Evolutionary conservation across 2,329 filamentous ascomycete genomes (phyloP).

Genomic region (Nigrospora sphaerica): DNA sequence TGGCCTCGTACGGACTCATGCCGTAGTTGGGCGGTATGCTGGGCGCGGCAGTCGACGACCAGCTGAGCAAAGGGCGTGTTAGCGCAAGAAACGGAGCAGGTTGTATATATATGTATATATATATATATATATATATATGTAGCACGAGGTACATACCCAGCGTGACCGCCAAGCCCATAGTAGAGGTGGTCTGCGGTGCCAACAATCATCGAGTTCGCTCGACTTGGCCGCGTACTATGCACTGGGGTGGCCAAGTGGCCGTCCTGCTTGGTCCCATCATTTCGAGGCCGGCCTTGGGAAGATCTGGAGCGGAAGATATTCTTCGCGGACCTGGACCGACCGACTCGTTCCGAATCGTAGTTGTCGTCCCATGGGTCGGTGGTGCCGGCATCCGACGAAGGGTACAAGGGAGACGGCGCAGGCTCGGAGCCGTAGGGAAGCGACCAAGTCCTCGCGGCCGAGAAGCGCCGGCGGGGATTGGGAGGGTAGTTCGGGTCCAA

Average conservation of each 20-base stretch:
- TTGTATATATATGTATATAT: no score
- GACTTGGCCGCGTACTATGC: conserved; percentile 15
- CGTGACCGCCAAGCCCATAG: conserved; percentile 7
- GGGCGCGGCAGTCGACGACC: conserved; percentile 22
- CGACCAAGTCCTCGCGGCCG: conserved; percentile 18
- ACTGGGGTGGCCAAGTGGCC: conserved; percentile 3
- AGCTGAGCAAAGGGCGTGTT: conserved; percentile 14
- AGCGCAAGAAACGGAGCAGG: background rate
- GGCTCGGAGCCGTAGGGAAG: conserved; percentile 12
- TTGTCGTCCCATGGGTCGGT: background rate
- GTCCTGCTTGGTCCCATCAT: background rate
- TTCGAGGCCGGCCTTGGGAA: conserved; percentile 15
- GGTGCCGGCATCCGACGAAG: conserved; percentile 6
- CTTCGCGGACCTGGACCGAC: conserved; percentile 12
- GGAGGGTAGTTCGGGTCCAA: conserved; percentile 27
- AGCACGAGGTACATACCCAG: conserved; percentile 7
- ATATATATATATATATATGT: no score
- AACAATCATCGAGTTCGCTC: conserved; percentile 24
- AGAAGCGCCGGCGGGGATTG: conserved; percentile 20
- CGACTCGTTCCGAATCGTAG: conserved; percentile 5
- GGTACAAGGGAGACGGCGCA: conserved; percentile 10
- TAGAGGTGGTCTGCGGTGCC: conserved; percentile 8
- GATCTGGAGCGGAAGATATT: conserved; percentile 30
- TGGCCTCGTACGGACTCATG: conserved; percentile 36
- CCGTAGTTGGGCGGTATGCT: conserved; percentile 36